Evolutionary conservation across 495 filamentous ascomycete species (phyloP), one percentile per base, ranked within the genome.

Genomic region (Oidiodendron maius): DNA sequence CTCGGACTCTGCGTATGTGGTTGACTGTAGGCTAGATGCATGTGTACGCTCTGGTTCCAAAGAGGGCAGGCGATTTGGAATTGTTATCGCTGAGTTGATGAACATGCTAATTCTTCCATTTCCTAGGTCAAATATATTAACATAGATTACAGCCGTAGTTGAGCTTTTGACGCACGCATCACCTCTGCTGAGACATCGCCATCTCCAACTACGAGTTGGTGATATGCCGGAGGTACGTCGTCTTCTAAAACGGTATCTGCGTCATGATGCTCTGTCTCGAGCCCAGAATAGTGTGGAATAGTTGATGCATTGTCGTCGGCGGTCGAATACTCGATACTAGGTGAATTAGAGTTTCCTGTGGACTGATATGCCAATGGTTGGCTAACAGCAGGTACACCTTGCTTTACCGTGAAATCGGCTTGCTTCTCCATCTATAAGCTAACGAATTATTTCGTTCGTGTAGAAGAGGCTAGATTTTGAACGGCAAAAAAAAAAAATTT

Each of bases 161-260:
- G 34, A 35, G 4, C 22, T 17, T 3, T 3, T 35, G 1, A 23
- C 30, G 32, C 38, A 47, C 34, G n/a, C 32, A 22, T 12, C 12
- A 36, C 40, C 8, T 36, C 25, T 15, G 48, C 34, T 9, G 24
- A 40, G 22, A 50, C 37, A 49, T 42, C 42, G 2, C 46, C 28
- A 21, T 41, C 39, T 32, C 37, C 46, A 49, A 49, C 32, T 2
- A 26, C 30, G 28, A 32, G 8, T 18, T 49, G 28, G 3, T 50
- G 23, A 21, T 50, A 50, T 3, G 48, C 25, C 20, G 48, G 48
- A 42, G 48, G 48, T 25, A 26, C 40, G 13, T 44, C 48, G 36
- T 40, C 40, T 25, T 50, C 48, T 37, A 50, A 28, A 44, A 17
- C 20, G 4, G 24, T 35, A 15, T 46, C 26, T 4, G 17, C 43